Conservation (phyloP, 768 basidiomycete genomes). For the Boletus subparvulus region DNA sequence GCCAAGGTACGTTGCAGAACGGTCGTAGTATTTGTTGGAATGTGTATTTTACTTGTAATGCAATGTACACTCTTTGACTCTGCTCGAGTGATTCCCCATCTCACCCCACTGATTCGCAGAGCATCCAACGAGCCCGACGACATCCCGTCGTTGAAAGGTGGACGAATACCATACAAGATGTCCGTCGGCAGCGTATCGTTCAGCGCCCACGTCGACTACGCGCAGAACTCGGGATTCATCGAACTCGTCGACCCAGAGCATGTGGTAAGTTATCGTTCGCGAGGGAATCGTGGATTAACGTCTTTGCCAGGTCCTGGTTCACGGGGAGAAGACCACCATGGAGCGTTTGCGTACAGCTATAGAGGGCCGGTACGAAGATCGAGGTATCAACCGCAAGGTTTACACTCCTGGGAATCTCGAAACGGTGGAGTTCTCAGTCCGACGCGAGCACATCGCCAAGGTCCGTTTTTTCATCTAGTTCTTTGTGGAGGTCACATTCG, state of each 20-base stretch:
- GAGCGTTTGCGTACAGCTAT: slow-evolving; percentile 80
- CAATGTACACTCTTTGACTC: slow-evolving; percentile 7
- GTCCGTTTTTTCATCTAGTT: slow-evolving; percentile 39
- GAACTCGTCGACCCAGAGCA: slow-evolving; percentile 88
- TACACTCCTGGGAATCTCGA: slow-evolving; percentile 93
- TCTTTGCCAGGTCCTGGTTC: slow-evolving; percentile 72
- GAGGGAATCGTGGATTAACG: neutral
- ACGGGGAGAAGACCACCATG: slow-evolving; percentile 93
- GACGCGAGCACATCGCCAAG: slow-evolving; percentile 87
- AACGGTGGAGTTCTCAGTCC: slow-evolving; percentile 79
- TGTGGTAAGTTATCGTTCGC: slow-evolving; percentile 54
- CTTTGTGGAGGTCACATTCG: neutral
- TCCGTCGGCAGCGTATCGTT: slow-evolving; percentile 96
- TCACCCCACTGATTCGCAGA: slow-evolving; percentile 45
- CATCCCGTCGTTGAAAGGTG: slow-evolving; percentile 71
- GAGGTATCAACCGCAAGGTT: slow-evolving; percentile 89
- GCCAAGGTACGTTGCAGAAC: slow-evolving; percentile 75
- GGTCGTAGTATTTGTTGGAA: neutral
- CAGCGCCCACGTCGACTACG: slow-evolving; percentile 93
- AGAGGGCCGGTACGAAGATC: slow-evolving; percentile 77
- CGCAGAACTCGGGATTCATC: slow-evolving; percentile 96
- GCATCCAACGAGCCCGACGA: slow-evolving; percentile 92
- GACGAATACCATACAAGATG: slow-evolving; percentile 76
- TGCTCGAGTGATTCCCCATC: slow-evolving; percentile 2
- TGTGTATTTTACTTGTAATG: slow-evolving; percentile 19